Conservation (phyloP, 768 basidiomycete species). For the Boletus speciosus region DNA sequence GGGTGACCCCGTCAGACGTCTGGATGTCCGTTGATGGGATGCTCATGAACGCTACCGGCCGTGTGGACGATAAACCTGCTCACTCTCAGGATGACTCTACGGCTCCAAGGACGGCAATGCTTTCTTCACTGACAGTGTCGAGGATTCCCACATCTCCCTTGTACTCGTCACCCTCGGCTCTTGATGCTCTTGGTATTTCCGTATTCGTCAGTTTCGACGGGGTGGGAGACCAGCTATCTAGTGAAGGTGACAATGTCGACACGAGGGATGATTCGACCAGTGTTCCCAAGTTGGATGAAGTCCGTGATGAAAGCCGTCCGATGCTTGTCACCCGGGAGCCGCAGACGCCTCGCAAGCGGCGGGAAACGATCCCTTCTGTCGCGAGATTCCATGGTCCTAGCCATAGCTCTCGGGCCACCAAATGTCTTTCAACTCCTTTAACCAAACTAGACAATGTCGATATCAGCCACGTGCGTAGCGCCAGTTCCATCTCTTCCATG, state of each 20-base stretch:
- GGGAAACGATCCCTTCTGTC: constrained; percentile 14
- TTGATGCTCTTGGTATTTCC: constrained; percentile 20
- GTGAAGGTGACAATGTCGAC: background rate
- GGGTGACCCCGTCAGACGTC: constrained; percentile 3
- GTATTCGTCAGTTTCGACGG: constrained; percentile 13
- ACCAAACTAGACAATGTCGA: constrained; percentile 13
- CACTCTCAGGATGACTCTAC: background rate
- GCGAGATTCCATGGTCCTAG: background rate
- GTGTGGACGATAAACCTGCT: background rate
- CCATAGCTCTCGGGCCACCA: constrained; percentile 1
- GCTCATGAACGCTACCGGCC: constrained; percentile 17
- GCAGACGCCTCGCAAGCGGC: constrained; percentile 9
- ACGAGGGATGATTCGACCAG: background rate
- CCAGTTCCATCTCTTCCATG: constrained; percentile 26
- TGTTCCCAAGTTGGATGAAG: background rate
- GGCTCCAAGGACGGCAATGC: background rate
- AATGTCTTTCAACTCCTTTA: constrained; percentile 18
- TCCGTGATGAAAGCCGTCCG: constrained; percentile 1
- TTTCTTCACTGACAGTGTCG: background rate
- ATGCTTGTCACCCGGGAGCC: background rate
- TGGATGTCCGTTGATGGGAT: constrained; percentile 26
- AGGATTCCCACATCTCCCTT: constrained; percentile 3
- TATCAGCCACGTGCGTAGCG: constrained; percentile 10
- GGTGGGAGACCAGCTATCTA: background rate
- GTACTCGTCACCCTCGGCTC: constrained; percentile 13